These are phyloP conservation scores for Lepidium aucheri DNA, from an alignment of 345 rosid species.

Conservation along the genomic window DNA sequence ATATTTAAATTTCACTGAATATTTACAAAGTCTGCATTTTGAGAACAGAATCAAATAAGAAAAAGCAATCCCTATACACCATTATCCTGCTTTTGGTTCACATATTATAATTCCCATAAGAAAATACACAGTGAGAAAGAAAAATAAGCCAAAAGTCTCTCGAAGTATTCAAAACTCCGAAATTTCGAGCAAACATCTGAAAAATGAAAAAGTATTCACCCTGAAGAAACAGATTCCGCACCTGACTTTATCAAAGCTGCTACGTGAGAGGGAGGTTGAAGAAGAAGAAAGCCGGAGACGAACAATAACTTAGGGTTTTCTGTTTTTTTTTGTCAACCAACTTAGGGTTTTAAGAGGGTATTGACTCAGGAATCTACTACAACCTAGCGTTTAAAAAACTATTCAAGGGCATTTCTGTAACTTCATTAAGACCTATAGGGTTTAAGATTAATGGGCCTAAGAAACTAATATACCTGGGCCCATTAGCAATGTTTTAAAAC, in stretches of 20 bases:
- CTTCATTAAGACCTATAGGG: not conserved
- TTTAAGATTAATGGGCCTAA: not conserved
- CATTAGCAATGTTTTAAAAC: not conserved
- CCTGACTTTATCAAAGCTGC: conserved; percentile 6
- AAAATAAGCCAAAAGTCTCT: not conserved
- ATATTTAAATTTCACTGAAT: no score
- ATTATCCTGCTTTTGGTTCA: not conserved
- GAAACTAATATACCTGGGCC: not conserved
- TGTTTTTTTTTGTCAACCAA: no score
- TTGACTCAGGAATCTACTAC: not conserved
- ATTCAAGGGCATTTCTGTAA: not conserved
- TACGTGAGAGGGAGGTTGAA: not conserved
- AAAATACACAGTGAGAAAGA: not conserved
- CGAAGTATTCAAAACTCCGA: not conserved
- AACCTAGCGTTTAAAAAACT: not conserved
- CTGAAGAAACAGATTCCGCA: not conserved
- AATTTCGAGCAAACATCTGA: not conserved
- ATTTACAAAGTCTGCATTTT: no score
- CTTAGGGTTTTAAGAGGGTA: not conserved
- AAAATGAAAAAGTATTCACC: not conserved
- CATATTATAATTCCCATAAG: not conserved
- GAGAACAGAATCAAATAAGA: no score
- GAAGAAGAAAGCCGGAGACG: not conserved
- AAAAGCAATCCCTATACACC: not conserved
- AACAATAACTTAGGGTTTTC: not conserved